These are phyloP conservation scores for Cylindrodendrum hubeiense DNA, from an alignment of 2,329 filamentous ascomycete species.

Conservation along the genomic window DNA sequence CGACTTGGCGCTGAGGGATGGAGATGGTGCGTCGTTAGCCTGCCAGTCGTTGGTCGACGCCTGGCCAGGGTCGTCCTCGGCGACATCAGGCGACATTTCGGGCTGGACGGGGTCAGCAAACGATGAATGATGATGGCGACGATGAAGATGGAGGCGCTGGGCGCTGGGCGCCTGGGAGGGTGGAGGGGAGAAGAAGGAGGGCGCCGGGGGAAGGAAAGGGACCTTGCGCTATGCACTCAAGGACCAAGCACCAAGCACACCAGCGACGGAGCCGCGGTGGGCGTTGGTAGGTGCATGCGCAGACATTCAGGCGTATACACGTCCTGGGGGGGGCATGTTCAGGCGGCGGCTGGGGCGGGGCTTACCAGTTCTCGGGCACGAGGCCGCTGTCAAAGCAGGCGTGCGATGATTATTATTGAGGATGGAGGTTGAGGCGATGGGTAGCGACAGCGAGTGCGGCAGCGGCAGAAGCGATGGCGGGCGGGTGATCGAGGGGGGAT, in stretches of 20 bases:
- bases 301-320: constrained; percentile 14
- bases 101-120: constrained; percentile 42
- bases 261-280: neutral
- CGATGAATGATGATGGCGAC: constrained; percentile 22
- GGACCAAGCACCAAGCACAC: constrained; percentile 8
- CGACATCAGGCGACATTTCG: constrained; percentile 54
- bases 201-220: constrained; percentile 9
- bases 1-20: constrained; percentile 58
- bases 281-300: constrained; percentile 5
- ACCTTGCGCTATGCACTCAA: constrained; percentile 7
- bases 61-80: constrained; percentile 57
- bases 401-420: neutral
- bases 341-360: constrained; percentile 18
- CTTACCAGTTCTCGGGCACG: constrained; percentile 37
- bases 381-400: constrained; percentile 27
- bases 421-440: constrained; percentile 13
- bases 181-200: constrained; percentile 8
- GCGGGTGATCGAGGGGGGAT: constrained; percentile 38
- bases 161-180: constrained; percentile 20
- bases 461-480: constrained; percentile 14
- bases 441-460: constrained; percentile 7
- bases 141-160: constrained; percentile 23
- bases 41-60: constrained; percentile 52
- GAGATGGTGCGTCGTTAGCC: constrained; percentile 52
- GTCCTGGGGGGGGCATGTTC: constrained; percentile 11